Evolutionary conservation across 2,329 filamentous ascomycete species (phyloP), one percentile per base, ranked within the genome.

Genomic region (Xylaria sp.): DNA sequence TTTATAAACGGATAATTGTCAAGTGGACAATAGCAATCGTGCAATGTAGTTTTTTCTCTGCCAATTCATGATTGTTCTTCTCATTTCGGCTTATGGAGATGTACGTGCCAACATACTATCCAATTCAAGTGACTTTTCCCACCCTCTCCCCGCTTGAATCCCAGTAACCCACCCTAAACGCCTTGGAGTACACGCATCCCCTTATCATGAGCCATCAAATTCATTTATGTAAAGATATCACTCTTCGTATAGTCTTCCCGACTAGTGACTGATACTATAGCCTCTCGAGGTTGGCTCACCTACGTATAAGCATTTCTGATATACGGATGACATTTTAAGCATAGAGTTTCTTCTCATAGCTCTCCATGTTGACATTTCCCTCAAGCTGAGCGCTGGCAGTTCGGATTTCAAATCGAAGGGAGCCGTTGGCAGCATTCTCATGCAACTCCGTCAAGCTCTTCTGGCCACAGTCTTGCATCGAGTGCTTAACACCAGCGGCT

Each of bases 321-420:
- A 59, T 36, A 60, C 31, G 36, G 33, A 36, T 28, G 10, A n/a
- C 23, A 36, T 46, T 20, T 69, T 62, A 97, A 77, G 94, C 93
- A 83, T 97, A 99, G 74, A 99, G 92, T 89, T 98, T 99, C 92
- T 99, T 99, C 87, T 98, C 96, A 81, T 97, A 98, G 80, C 93
- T 95, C 86, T 98, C 94, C 87, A 99, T 94, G 84, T 98, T 97
- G 70, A 99, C 94, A 79, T 95, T 96, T 73, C 96, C 96, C 86
- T 99, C 96, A 68, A 97, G 88, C 88, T 97, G 94, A 59, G 96
- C 96, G 81, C 94, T 97, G 68, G 94, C 92, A 70, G 94, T 98
- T 76, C 96, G 88, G 78, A 98, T 87, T 86, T 99, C 96, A 80
- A 99, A 99, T 77, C 96, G 90, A 64, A 97, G 90, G 59, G 84